Percentiles rank a stretch among this genome's conserved stretches.
phyloP scores from a whole-genome alignment of 1,139 yeast species.

The Kodamaea ohmeri region DNA sequence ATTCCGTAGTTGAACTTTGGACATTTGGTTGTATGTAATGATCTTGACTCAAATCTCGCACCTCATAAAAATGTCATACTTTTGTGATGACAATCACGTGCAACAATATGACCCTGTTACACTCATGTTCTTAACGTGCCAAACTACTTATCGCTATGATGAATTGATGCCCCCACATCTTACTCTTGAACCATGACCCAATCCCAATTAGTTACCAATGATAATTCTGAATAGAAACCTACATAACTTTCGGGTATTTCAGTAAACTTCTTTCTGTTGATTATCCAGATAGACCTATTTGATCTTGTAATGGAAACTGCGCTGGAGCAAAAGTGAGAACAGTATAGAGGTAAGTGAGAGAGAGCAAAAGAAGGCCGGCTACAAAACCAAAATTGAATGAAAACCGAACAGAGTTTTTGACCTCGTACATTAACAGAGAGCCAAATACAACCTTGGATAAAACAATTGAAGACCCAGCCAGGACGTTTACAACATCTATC shows the following conservation, averaged over 20 bases:
- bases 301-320: background rate
- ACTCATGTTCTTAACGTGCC: too few species aligned
- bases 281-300: background rate
- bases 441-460: background rate
- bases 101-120: too few species aligned
- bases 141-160: too few species aligned
- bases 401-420: background rate
- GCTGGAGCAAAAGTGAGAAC: background rate
- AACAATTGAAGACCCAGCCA: background rate
- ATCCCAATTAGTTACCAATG: too few species aligned
- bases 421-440: background rate
- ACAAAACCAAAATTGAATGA: background rate
- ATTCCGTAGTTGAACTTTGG: constrained; percentile 14
- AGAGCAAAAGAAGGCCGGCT: background rate
- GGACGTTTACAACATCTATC: background rate
- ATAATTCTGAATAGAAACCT: too few species aligned
- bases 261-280: background rate
- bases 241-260: too few species aligned
- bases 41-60: background rate
- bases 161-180: too few species aligned
- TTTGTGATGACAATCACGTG: background rate
- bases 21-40: constrained; percentile 3
- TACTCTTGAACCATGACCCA: too few species aligned
- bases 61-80: too few species aligned
- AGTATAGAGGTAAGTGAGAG: background rate